Evolutionary conservation across 257 asterid species (phyloP).

Genomic region (Solanum okadae): DNA sequence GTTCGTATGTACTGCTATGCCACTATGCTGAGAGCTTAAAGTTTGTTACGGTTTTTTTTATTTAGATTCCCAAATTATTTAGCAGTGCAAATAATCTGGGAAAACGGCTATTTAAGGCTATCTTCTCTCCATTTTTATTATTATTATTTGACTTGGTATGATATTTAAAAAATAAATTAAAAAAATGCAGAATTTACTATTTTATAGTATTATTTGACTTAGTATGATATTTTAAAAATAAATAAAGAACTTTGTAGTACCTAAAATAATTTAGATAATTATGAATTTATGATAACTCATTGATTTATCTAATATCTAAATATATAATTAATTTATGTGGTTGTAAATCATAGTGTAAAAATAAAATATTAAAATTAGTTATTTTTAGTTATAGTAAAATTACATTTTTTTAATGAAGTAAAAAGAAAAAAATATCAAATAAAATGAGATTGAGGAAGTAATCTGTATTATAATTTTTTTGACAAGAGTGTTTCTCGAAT

Average conservation of each 20-base stretch:
- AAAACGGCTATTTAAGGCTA: neutral
- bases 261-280: too few relatives aligned
- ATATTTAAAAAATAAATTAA: too few relatives aligned
- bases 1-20: neutral
- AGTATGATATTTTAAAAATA: neutral
- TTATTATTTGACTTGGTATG: neutral
- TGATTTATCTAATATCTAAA: neutral
- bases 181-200: too few relatives aligned
- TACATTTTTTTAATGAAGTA: neutral
- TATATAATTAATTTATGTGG: neutral
- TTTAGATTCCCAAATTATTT: neutral
- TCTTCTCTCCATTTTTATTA: neutral
- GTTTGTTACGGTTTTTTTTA: neutral
- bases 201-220: neutral
- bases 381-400: too few relatives aligned
- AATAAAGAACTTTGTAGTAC: too few relatives aligned
- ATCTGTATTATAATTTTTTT: too few relatives aligned
- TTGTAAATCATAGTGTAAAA: too few relatives aligned
- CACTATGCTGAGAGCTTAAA: neutral
- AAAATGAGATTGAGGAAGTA: neutral
- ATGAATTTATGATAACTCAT: neutral
- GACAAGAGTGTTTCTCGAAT: too few relatives aligned
- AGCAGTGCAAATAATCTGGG: neutral
- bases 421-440: too few relatives aligned
- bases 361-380: too few relatives aligned